phyloP scores from a whole-genome alignment of 352 stramenopile species.

The Pythium graminicola region DNA sequence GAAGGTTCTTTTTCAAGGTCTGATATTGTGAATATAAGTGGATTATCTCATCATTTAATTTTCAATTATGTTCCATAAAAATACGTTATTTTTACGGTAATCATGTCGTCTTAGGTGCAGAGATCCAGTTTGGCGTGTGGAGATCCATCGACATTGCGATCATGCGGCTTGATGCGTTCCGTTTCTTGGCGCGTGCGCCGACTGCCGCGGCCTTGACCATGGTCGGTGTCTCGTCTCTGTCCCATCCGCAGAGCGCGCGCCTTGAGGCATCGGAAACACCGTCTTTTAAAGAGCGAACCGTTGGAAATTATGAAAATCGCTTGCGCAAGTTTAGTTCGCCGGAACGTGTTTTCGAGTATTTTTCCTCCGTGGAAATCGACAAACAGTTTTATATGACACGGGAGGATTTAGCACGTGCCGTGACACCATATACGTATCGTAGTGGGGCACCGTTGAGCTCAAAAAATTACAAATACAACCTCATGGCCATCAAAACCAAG shows the following conservation, averaged over 20 bases:
- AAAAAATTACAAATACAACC: constrained; percentile 82
- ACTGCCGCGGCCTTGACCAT: constrained; percentile 21
- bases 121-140: constrained; percentile 9
- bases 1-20: background rate
- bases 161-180: constrained; percentile 8
- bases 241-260: background rate
- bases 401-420: constrained; percentile 67
- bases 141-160: background rate
- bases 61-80: background rate
- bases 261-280: constrained; percentile 30
- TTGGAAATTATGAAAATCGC: constrained; percentile 87
- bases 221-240: constrained; percentile 1
- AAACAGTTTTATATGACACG: constrained; percentile 80
- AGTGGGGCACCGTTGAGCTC: constrained; percentile 59
- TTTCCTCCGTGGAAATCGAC: constrained; percentile 80
- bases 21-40: background rate
- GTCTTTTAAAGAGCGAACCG: constrained; percentile 69
- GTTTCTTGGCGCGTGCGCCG: constrained; percentile 5
- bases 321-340: constrained; percentile 77
- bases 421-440: constrained; percentile 81
- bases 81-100: constrained; percentile 3
- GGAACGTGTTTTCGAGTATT: constrained; percentile 89
- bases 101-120: background rate
- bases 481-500: constrained; percentile 46
- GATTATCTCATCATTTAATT: constrained; percentile 2